Conservation (phyloP, 495 filamentous ascomycete genomes). For the Talaromyces adpressus region DNA sequence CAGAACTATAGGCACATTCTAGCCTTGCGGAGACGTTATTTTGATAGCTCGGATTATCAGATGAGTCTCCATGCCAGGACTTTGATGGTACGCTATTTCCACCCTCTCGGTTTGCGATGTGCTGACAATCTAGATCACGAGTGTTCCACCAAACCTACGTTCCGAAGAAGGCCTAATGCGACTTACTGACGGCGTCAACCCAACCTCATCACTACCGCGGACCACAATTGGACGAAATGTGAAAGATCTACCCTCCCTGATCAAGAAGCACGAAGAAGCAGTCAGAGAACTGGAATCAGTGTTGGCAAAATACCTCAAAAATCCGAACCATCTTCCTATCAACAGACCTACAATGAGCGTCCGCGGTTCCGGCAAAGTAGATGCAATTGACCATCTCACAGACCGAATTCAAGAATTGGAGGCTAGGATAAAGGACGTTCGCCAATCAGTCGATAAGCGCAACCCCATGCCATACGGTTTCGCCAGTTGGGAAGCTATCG, state of each 20-base stretch:
- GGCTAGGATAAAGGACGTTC: constrained; percentile 72
- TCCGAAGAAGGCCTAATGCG: constrained; percentile 82
- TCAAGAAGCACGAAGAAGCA: constrained; percentile 73
- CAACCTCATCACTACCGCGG: constrained; percentile 67
- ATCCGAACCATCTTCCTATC: constrained; percentile 72
- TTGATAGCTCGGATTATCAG: constrained; percentile 84
- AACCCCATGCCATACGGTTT: constrained; percentile 90
- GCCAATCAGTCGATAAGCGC: constrained; percentile 74
- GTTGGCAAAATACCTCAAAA: constrained; percentile 81
- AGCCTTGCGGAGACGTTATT: constrained; percentile 66
- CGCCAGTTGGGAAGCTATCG: constrained; percentile 82
- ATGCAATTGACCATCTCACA: constrained; percentile 91
- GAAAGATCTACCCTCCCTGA: constrained; percentile 74
- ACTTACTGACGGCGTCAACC: constrained; percentile 67
- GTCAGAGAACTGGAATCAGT: constrained; percentile 78
- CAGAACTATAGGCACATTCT: constrained; percentile 74
- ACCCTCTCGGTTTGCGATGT: not conserved
- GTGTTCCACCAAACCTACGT: constrained; percentile 66
- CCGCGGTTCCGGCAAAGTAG: constrained; percentile 53
- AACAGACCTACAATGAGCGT: constrained; percentile 74
- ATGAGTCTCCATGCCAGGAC: constrained; percentile 82
- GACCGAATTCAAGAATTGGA: constrained; percentile 78
- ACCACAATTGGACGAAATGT: constrained; percentile 86
- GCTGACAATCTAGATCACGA: constrained; percentile 55
- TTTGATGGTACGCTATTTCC: constrained; percentile 57